phyloP scores from a whole-genome alignment of 805 yeast genomes.

The Henningerozyma blattae region DNA sequence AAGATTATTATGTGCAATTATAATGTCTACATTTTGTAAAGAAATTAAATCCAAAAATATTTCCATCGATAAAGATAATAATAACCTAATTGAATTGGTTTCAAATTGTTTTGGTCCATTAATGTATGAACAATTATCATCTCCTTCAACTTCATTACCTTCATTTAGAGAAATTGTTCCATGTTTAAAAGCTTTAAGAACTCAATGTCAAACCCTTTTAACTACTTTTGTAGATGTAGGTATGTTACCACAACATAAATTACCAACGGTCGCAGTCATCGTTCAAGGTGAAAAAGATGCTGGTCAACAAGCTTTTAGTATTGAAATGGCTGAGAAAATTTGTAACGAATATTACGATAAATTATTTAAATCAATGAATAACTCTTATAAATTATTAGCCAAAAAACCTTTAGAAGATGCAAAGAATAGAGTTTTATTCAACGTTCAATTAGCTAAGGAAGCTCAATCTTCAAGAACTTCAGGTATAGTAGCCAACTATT shows the following conservation, averaged over 20 bases:
- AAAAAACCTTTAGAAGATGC: conserved; percentile 70
- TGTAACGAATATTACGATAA: conserved; percentile 54
- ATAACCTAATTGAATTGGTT: conserved; percentile 20
- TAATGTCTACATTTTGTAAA: conserved; percentile 56
- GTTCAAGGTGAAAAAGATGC: conserved; percentile 93
- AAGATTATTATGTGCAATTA: conserved; percentile 53
- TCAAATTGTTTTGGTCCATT: conserved; percentile 22
- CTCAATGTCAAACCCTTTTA: conserved; percentile 75
- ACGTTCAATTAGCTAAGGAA: conserved; percentile 56
- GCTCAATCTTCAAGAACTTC: conserved; percentile 39
- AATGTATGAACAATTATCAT: conserved; percentile 26
- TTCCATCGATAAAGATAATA: conserved; percentile 4
- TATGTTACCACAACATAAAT: conserved; percentile 51
- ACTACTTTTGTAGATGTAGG: conserved; percentile 70
- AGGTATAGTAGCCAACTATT: conserved; percentile 60
- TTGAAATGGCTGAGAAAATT: conserved; percentile 65
- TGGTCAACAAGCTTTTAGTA: conserved; percentile 83
- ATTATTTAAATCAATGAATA: conserved; percentile 46
- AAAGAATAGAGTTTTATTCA: conserved; percentile 48
- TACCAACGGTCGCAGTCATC: conserved; percentile 77
- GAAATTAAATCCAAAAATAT: conserved; percentile 10
- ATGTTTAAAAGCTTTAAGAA: conserved; percentile 69
- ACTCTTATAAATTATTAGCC: conserved; percentile 59
- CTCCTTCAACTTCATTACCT: conserved; percentile 31
- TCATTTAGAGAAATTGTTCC: conserved; percentile 73